Conservation (phyloP, 2,329 filamentous ascomycete species). For the Fusarium sororula region DNA sequence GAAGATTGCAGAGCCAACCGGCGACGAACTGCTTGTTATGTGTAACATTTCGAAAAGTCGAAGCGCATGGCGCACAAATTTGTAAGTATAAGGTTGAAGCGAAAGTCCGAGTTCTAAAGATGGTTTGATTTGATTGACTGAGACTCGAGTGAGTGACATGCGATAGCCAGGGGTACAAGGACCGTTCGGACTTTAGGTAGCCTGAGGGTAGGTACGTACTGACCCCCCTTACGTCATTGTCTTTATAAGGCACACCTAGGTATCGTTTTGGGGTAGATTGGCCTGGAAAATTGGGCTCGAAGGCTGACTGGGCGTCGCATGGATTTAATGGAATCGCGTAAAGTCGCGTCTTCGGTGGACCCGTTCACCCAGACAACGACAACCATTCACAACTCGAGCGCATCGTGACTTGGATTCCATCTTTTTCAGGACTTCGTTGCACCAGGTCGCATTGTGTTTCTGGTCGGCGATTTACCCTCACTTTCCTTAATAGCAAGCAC, state of each 20-base stretch:
- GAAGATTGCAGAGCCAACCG: slow-evolving; percentile 83
- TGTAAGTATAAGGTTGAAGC: slow-evolving; percentile 35
- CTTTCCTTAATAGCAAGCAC: background rate
- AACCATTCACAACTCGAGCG: slow-evolving; percentile 6
- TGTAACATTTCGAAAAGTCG: slow-evolving; percentile 58
- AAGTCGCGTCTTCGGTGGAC: slow-evolving; percentile 20
- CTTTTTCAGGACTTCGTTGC: background rate
- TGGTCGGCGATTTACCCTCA: background rate
- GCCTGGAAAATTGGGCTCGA: slow-evolving; percentile 32
- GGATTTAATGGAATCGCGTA: slow-evolving; percentile 38
- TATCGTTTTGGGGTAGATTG: background rate
- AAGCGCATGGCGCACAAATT: slow-evolving; percentile 42
- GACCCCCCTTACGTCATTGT: slow-evolving; percentile 35
- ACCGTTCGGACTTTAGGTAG: slow-evolving; percentile 19
- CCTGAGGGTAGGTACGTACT: slow-evolving; percentile 24
- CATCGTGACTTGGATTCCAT: slow-evolving; percentile 3
- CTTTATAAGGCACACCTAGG: background rate
- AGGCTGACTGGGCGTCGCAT: background rate
- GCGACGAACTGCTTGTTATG: slow-evolving; percentile 63
- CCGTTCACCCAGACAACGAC: slow-evolving; percentile 18
- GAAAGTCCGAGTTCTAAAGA: slow-evolving; percentile 3
- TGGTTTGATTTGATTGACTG: slow-evolving; percentile 16
- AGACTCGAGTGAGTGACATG: slow-evolving; percentile 10
- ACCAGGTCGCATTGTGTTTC: background rate
- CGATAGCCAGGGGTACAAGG: slow-evolving; percentile 39